Evolutionary conservation across 495 filamentous ascomycete genomes (phyloP), one percentile per base, ranked within the genome.

Genomic region (Penicillium mononematosum): DNA sequence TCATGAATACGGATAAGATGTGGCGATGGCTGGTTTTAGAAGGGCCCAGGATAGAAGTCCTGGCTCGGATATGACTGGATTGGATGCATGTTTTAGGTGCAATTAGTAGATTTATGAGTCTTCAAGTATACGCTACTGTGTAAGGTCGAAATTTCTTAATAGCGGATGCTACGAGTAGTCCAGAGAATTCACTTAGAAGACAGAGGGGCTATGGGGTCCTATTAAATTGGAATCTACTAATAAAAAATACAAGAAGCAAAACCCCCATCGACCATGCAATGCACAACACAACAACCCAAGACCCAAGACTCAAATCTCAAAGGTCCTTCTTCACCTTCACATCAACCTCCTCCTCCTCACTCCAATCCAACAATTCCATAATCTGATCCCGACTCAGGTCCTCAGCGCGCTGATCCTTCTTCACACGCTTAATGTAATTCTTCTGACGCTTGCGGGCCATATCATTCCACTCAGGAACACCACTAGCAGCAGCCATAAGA

Each of bases 331-430:
- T 70, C 45, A 61, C 53, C 60, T 71, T 64, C 52, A 67, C 68
- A 57, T 65, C 71, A 32, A 32, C 65, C 48, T 74, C 75, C 27
- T 63, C 65, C 19, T 79, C 65, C 25, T 79, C 76, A 72, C 74
- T 85, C 83, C 64, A 79, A 61, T 85, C 77, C 71, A 91, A 73
- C 63, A 85, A 83, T 66, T 90, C 84, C 78, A 84, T 79, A 65
- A 92, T 82, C 58, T 83, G 72, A 22, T 80, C 76, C 62, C 82
- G 78, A 6, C 70, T 65, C 61, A 77, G 53, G 34, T 76, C 70
- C 53, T 72, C 74, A 32, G 81, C 78, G 32, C 74, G 68, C 16
- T 70, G 66, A 60, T 81, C 76, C 56, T 65, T 62, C 63, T 74
- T 68, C 56, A 78, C 50, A 56, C 67, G 73, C 69, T 77, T 73